Evolutionary conservation across 805 yeast species (phyloP), one percentile per base, ranked within the genome.

Genomic region (Kuraishia molischiana): DNA sequence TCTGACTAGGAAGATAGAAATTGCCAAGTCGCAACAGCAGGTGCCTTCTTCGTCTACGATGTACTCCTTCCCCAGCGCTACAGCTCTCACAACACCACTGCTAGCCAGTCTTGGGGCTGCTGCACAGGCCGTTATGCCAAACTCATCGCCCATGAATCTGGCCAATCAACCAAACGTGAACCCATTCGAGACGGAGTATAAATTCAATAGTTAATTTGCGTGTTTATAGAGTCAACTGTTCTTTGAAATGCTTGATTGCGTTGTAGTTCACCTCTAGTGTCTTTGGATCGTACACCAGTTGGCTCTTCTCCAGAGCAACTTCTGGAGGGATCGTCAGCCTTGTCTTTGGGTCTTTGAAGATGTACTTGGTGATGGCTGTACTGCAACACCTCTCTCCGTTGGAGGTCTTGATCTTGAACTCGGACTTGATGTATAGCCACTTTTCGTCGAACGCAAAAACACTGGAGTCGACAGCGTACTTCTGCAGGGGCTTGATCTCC

Each of bases 381-480:
- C 86, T 77, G 5, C 59, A 54, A n/a, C 55, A 56, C 28, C 54
- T 48, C 10, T 53, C 54, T 4, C 46, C 51, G 10, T 56, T 59
- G 17, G 46, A 40, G 35, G 49, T 40, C 13, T 51, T 47, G 31
- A 67, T 61, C 10, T 68, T 70, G 50, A 86, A 85, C 48, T 74
- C 69, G 31, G 82, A 73, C 19, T 82, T 45, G 10, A 85, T 70
- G 51, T 77, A 87, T 11, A 89, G 49, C 95, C 96, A 86, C 56
- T 87, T 89, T 24, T 72, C 66, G 59, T 85, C 92, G 95, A 95
- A 87, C 5, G 90, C 80, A 4, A 83, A 53, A 15, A 89, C 68
- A 29, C 74, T 63, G 3, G 82, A 69, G 26, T 64, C 62, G 18
- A 89, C 65, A 3, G 59, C 45, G 53, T 78, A 89, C 19, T 49